A percentile compares a stretch with the other conserved stretches of the same genome.
These are phyloP conservation scores for Knufia fluminis DNA, from an alignment of 2,329 filamentous ascomycete genomes.

Conservation along the genomic window DNA sequence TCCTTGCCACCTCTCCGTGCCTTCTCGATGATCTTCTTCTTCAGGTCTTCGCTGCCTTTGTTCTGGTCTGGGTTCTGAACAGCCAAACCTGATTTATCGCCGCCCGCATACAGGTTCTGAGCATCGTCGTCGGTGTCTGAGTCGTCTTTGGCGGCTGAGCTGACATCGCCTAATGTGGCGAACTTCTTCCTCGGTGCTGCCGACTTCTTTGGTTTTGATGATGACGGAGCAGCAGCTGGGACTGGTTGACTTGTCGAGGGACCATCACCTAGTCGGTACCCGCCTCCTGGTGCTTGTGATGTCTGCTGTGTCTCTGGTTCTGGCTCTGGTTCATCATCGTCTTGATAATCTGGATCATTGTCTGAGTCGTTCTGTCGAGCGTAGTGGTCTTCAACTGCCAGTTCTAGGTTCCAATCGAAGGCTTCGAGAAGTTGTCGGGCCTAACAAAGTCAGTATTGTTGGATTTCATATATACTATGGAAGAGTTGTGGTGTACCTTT, in stretches of 20 bases:
- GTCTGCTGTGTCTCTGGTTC: conserved; percentile 9
- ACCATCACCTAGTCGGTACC: conserved; percentile 28
- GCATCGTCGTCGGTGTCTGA: conserved; percentile 46
- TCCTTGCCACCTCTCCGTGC: conserved; percentile 29
- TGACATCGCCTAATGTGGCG: conserved; percentile 39
- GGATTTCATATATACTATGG: too few relatives aligned
- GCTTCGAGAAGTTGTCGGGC: conserved; percentile 57
- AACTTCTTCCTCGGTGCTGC: conserved; percentile 36
- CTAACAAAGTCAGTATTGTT: conserved; percentile 33
- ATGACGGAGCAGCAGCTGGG: conserved; percentile 25
- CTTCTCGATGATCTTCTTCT: conserved; percentile 42
- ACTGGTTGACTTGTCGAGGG: conserved; percentile 20
- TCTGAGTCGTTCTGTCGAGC: conserved; percentile 22
- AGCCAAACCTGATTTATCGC: conserved; percentile 59
- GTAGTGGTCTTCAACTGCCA: conserved; percentile 55
- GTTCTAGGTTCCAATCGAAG: conserved; percentile 57
- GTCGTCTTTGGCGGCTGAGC: conserved; percentile 32
- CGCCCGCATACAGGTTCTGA: conserved; percentile 54
- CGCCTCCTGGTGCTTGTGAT: conserved; percentile 20
- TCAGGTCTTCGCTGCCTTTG: conserved; percentile 30
- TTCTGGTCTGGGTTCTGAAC: conserved; percentile 51
- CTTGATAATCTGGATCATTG: conserved; percentile 23
- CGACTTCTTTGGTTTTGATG: conserved; percentile 25
- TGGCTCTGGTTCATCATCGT: conserved; percentile 14
- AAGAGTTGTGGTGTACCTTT: conserved; percentile 32